Evolutionary conservation across 2,329 filamentous ascomycete species (phyloP), one percentile per base, ranked within the genome.

Genomic region (Aspergillus sp.): DNA sequence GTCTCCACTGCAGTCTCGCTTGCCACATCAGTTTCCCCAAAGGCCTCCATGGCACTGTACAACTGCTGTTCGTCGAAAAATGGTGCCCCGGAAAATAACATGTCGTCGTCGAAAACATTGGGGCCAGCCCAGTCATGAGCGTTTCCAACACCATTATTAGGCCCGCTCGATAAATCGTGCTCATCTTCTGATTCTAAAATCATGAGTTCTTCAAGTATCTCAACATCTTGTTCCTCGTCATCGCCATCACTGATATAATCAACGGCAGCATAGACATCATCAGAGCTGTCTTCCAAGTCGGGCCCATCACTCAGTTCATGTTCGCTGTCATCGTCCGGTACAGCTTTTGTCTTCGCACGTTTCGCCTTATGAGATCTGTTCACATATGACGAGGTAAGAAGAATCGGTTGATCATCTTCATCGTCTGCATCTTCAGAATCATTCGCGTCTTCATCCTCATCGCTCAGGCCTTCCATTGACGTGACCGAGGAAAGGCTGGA

Each of bases 221-320:
- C 84, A 56, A 93, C 85, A 80, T 90, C 85, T 63, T 90, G 85
- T 73, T 93, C 88, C 72, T 93, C 90, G 62, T 91, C 88, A 61
- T 93, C 90, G 11, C 86, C 88, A 66, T 93, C 90, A 64, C 85
- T 90, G 60, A 96, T 88, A 51, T 91, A 85, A 70, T 93, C 90
- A 59, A 96, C 88, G 39, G 82, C 89, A 2, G 86, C 89, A 73
- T 92, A 91, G 56, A 88, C 85, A 67, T 91, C 89, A 59, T 88
- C 85, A 61, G 84, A 88, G 61, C 70, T 74, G 21, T 71, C 69
- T 23, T 69, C 71, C 8, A 71, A 71, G 33, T 73, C 73, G 44
- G 66, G 68, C 48, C 66, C 67, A 40, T 68, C 67, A 51, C 68
- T 73, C 54, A 66, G 67, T 31, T 66, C 64, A 48, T 68, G 68